phyloP scores from a whole-genome alignment of 2,329 filamentous ascomycete species.

The Tolypocladium pustulatum region DNA sequence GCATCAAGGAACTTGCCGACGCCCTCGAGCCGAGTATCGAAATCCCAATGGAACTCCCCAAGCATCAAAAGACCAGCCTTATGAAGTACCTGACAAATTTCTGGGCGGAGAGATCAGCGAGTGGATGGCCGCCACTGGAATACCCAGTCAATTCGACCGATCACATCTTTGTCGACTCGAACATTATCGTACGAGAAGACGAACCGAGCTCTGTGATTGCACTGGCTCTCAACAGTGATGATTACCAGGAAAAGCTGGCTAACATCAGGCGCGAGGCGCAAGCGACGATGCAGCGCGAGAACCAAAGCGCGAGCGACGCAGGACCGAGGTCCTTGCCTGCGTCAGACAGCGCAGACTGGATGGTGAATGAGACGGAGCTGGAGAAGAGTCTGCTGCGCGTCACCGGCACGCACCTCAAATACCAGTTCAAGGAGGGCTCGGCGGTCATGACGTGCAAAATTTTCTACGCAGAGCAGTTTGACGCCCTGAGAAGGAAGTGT shows the following conservation, averaged over 20 bases:
- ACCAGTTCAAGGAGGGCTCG: slow-evolving; percentile 88
- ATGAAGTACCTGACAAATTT: slow-evolving; percentile 96
- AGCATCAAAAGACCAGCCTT: slow-evolving; percentile 84
- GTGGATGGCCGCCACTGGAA: slow-evolving; percentile 84
- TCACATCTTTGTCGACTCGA: slow-evolving; percentile 93
- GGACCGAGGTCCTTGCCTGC: slow-evolving; percentile 18
- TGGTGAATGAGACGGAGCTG: slow-evolving; percentile 57
- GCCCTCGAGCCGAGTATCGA: slow-evolving; percentile 51
- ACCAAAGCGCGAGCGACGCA: slow-evolving; percentile 17
- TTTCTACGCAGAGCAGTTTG: slow-evolving; percentile 96
- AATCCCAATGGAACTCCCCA: slow-evolving; percentile 66
- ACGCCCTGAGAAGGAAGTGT: slow-evolving; percentile 85
- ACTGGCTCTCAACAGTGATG: slow-evolving; percentile 76
- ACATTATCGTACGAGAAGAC: slow-evolving; percentile 94
- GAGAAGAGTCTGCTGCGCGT: slow-evolving; percentile 76
- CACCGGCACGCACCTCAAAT: slow-evolving; percentile 89
- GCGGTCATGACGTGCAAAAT: slow-evolving; percentile 97
- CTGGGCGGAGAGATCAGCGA: slow-evolving; percentile 95
- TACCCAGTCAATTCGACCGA: slow-evolving; percentile 83
- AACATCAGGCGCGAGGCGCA: slow-evolving; percentile 48
- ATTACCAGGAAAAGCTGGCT: slow-evolving; percentile 73
- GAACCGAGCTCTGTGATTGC: slow-evolving; percentile 95
- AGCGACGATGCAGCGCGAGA: slow-evolving; percentile 27
- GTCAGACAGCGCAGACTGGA: slow-evolving; percentile 26
- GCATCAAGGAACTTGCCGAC: slow-evolving; percentile 51